These are phyloP conservation scores for Talaromyces sp. DNA, from an alignment of 2,329 filamentous ascomycete genomes.

Conservation along the genomic window DNA sequence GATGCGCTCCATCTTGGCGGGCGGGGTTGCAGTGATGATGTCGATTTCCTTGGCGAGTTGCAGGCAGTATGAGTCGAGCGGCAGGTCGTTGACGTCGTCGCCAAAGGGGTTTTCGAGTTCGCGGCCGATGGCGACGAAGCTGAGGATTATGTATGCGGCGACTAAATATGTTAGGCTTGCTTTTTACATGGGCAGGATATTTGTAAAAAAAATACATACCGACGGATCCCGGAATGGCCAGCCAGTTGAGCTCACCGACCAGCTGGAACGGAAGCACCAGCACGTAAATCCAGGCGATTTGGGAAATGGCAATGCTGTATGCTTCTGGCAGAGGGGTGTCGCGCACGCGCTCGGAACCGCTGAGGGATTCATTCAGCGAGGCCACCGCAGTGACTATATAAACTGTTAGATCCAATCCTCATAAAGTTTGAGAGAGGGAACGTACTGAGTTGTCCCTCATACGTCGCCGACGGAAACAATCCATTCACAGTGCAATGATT, in stretches of 20 bases:
- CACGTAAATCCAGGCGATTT: slow-evolving; percentile 83
- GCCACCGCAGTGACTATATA: slow-evolving; percentile 52
- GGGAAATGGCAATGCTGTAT: slow-evolving; percentile 77
- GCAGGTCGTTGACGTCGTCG: slow-evolving; percentile 75
- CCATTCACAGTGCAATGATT: slow-evolving; percentile 51
- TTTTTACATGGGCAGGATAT: no score
- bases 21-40: slow-evolving; percentile 58
- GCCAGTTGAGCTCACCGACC: slow-evolving; percentile 57
- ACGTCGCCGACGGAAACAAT: slow-evolving; percentile 29
- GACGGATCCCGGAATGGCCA: slow-evolving; percentile 72
- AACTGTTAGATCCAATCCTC: slow-evolving; percentile 6
- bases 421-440: not conserved
- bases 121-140: slow-evolving; percentile 67
- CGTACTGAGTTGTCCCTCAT: slow-evolving; percentile 35
- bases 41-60: slow-evolving; percentile 71
- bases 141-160: slow-evolving; percentile 77
- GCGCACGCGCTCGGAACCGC: slow-evolving; percentile 69
- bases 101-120: slow-evolving; percentile 86
- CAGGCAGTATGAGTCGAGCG: slow-evolving; percentile 69
- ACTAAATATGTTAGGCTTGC: slow-evolving; percentile 20
- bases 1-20: slow-evolving; percentile 50
- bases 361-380: slow-evolving; percentile 65
- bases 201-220: no score
- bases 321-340: slow-evolving; percentile 77
- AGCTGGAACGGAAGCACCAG: slow-evolving; percentile 78